A percentile compares a stretch with the other conserved stretches of the same genome.
Evolutionary conservation across 208 protist genomes (phyloP).

Genomic region (Leishmania tarentolae): DNA sequence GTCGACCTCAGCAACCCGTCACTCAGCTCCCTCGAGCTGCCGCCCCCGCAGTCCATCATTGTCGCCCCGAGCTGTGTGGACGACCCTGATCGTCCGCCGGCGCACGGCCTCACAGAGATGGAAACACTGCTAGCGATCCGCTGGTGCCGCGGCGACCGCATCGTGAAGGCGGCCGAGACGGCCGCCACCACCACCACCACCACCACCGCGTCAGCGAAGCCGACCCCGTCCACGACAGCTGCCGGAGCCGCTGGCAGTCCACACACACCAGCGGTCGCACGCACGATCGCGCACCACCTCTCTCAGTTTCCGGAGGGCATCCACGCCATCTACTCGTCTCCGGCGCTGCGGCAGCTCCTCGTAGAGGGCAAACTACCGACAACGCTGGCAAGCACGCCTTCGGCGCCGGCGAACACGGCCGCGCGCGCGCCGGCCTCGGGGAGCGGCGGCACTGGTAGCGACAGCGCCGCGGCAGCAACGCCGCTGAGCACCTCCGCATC

Average conservation of each 20-base stretch:
- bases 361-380: conserved; percentile 42
- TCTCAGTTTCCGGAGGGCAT: conserved; percentile 71
- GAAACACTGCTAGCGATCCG: conserved; percentile 52
- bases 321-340: conserved; percentile 59
- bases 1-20: conserved; percentile 65
- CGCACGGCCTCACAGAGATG: conserved; percentile 26
- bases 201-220: conserved; percentile 11
- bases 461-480: background rate
- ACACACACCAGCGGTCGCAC: conserved; percentile 23
- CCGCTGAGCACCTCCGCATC: background rate
- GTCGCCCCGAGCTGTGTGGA: conserved; percentile 25
- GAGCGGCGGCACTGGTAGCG: background rate
- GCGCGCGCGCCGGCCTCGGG: conserved; percentile 2
- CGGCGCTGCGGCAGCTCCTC: conserved; percentile 46
- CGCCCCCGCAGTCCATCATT: conserved; percentile 64
- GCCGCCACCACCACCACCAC: conserved; percentile 4
- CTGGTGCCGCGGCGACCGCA: conserved; percentile 46
- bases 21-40: conserved; percentile 64
- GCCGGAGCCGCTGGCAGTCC: background rate
- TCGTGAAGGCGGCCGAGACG: conserved; percentile 23
- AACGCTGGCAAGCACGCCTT: conserved; percentile 12
- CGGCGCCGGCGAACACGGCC: conserved; percentile 5
- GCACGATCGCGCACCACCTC: conserved; percentile 46
- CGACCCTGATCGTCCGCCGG: background rate
- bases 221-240: background rate